Base-by-base conservation (phyloP, 2,329 filamentous ascomycete species). In the Colletotrichum shisoi region DNA sequence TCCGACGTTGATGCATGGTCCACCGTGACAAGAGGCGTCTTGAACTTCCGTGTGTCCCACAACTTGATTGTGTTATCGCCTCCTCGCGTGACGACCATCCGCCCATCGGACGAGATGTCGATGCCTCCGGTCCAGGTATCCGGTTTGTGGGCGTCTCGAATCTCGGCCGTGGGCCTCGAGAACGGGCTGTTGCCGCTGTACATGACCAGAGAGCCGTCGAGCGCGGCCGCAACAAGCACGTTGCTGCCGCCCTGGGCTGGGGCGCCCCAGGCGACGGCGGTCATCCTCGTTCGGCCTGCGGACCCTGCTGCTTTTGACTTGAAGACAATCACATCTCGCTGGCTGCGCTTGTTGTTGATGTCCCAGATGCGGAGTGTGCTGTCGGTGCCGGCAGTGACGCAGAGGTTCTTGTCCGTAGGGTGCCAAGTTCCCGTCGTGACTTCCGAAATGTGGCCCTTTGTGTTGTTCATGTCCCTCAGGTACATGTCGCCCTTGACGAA, bases 401-500 rank as follows among this genome's bases (percentile, higher is more conserved):
- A 96, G 0, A 94, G 73, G 71, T 97, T 93, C 74, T 85, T 89
- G 76, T 97, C 89, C 2, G 89, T 89, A 0, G 95, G 95, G 78
- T 94, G 92, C 95, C 95, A 99, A 45, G 90, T 91, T 24, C 92
- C 94, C 24, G 90, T 91, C 3, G 93, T 93, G 46, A 97, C 87
- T 78, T 97, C 95, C 4, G 94, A 94, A 59, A 97, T 89, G 78
- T 99, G 95, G 1, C 95, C 95, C 76, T 97, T 98, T 4, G 95
- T 99, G 76, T 98, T 94, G 79, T 97, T 88, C 91, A 98, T 96
- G 77, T 99, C 95, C 62, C 94, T 87, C 71, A 99, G 81, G 74
- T 99, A 99, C 94, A 98, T 98, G 76, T 99, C 95, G 52, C 95
- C 95, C 79, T 99, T 99, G 72, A 93, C 90, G 71, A 97, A 98